Evolutionary conservation across 164 flowering plant species (phyloP).

Genomic region (Magnolia officinalis): DNA sequence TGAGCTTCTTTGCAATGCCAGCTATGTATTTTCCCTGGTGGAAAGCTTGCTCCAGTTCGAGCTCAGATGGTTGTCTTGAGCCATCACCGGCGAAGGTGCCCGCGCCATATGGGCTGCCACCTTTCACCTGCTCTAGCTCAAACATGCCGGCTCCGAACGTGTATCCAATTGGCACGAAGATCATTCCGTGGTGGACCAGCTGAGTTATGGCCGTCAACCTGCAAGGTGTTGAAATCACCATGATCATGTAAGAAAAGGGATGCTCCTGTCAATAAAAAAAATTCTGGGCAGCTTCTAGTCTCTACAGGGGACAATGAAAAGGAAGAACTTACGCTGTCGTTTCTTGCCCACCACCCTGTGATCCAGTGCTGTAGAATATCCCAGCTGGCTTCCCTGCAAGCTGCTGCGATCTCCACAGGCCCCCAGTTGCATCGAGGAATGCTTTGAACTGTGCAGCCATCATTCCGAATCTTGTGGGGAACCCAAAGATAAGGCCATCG

Average conservation of each 20-base stretch:
- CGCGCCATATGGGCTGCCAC: constrained; percentile 90
- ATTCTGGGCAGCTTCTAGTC: no score
- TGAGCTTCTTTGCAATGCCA: constrained; percentile 70
- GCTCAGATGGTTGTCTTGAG: constrained; percentile 70
- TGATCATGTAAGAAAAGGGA: not conserved
- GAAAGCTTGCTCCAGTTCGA: constrained; percentile 71
- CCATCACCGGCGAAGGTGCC: constrained; percentile 94
- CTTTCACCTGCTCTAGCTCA: constrained; percentile 83
- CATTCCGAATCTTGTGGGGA: constrained; percentile 94
- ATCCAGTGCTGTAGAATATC: constrained; percentile 78
- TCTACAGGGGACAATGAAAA: not conserved
- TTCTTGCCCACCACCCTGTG: constrained; percentile 94
- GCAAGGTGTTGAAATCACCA: not conserved
- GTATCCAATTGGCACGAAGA: constrained; percentile 86
- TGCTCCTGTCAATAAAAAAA: no score
- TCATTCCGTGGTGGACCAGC: constrained; percentile 87
- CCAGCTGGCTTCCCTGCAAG: constrained; percentile 95
- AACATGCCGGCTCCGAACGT: constrained; percentile 96
- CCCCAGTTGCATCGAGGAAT: constrained; percentile 82
- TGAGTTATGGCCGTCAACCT: constrained; percentile 91
- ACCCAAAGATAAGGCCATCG: constrained; percentile 83
- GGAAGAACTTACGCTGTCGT: constrained; percentile 66
- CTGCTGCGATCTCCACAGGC: constrained; percentile 74
- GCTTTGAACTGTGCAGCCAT: constrained; percentile 95
- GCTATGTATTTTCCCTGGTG: constrained; percentile 86